Conservation (phyloP, 163 green algal species). For the Scenedesmus sp. region DNA sequence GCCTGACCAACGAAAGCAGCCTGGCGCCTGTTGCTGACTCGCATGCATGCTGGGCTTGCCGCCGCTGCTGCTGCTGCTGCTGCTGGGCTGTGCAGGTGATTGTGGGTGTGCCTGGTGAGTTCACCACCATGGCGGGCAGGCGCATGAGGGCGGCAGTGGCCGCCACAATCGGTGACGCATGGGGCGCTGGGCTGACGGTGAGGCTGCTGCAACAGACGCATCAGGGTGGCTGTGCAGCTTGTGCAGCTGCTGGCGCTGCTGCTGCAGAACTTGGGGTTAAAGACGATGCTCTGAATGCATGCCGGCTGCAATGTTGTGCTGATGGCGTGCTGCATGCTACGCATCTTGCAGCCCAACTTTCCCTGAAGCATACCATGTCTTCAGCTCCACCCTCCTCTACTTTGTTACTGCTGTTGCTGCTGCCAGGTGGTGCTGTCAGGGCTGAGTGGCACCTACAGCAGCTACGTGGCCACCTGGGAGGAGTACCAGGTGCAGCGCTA, state of each 20-base stretch:
- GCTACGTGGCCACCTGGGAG: slow-evolving; percentile 89
- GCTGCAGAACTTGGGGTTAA: not conserved
- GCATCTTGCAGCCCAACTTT: no score
- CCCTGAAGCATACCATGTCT: not conserved
- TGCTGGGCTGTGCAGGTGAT: slow-evolving; percentile 60
- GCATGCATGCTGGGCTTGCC: not conserved
- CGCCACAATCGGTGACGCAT: not conserved
- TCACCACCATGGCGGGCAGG: slow-evolving; percentile 89
- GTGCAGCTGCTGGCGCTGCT: not conserved
- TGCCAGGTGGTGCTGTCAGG: slow-evolving; percentile 77
- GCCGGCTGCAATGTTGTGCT: no score
- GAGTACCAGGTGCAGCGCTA: slow-evolving; percentile 89
- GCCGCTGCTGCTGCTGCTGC: slow-evolving; percentile 43
- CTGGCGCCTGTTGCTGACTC: not conserved
- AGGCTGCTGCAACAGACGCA: not conserved
- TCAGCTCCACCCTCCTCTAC: not conserved
- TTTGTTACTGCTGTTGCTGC: not conserved
- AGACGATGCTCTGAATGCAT: no score
- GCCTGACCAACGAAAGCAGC: not conserved
- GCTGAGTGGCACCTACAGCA: slow-evolving; percentile 88
- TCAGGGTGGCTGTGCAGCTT: not conserved
- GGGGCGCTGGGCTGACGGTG: slow-evolving; percentile 50
- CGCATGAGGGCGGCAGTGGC: slow-evolving; percentile 69
- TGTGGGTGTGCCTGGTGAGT: slow-evolving; percentile 79
- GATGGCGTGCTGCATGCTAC: no score